A percentile compares a stretch with the other conserved stretches of the same genome.
These are phyloP conservation scores for Pulveroboletus frians DNA, from an alignment of 768 basidiomycete species.

Conservation along the genomic window DNA sequence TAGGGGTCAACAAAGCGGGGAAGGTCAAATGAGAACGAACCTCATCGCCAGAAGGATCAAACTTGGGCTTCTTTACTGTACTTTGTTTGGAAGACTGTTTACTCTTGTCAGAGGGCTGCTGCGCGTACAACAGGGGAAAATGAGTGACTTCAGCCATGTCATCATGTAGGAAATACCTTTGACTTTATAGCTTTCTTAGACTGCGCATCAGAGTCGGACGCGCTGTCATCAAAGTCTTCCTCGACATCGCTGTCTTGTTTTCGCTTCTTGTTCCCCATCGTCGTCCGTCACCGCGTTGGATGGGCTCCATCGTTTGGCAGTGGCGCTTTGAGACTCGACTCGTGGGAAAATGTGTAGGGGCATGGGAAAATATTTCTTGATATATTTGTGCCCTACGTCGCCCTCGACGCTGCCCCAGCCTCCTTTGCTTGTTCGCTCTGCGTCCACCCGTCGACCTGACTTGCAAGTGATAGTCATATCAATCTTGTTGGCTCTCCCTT, in stretches of 20 bases:
- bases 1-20: constrained; percentile 12
- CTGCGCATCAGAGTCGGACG: constrained; percentile 16
- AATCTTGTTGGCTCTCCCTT: constrained; percentile 8
- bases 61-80: constrained; percentile 37
- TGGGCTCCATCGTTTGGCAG: too few species aligned
- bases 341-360: background rate
- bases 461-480: background rate
- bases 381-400: constrained; percentile 28
- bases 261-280: constrained; percentile 1
- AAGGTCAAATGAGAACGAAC: constrained; percentile 2
- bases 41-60: constrained; percentile 1
- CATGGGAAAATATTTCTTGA: constrained; percentile 29
- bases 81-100: constrained; percentile 12
- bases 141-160: background rate
- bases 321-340: background rate
- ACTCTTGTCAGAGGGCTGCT: constrained; percentile 1
- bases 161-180: constrained; percentile 9
- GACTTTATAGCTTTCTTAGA: background rate
- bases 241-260: background rate
- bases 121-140: background rate
- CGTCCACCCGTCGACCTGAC: constrained; percentile 5
- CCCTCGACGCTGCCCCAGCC: constrained; percentile 12
- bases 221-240: constrained; percentile 7
- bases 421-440: constrained; percentile 12
- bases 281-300: background rate